phyloP scores from a whole-genome alignment of 2,329 filamentous ascomycete species.

The Pseudogymnoascus sp. region DNA sequence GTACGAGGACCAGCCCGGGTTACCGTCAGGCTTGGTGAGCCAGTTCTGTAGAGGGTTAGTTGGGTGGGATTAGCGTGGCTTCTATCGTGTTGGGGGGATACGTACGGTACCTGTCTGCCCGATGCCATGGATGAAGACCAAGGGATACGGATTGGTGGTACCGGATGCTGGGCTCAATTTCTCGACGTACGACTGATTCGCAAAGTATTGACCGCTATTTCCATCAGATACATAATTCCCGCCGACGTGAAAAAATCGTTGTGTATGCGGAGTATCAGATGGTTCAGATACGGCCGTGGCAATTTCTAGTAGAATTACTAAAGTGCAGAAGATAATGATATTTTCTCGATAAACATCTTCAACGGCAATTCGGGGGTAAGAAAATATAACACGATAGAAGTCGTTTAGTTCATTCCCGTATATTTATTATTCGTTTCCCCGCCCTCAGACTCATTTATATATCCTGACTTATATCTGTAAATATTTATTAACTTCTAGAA shows the following conservation, averaged over 20 bases:
- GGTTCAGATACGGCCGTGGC: neutral
- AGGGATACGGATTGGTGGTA: conserved; percentile 16
- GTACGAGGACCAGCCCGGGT: conserved; percentile 40
- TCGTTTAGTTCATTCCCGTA: neutral
- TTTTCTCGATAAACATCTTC: neutral
- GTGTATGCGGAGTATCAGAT: neutral
- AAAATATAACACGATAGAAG: neutral
- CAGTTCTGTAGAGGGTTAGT: conserved; percentile 29
- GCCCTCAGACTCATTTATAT: neutral
- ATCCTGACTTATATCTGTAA: neutral
- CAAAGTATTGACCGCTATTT: conserved; percentile 12
- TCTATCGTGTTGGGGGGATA: neutral
- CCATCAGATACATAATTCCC: conserved; percentile 19
- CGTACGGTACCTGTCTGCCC: conserved; percentile 23
- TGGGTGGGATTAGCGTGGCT: neutral
- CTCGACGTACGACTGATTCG: conserved; percentile 48
- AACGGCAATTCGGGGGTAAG: neutral
- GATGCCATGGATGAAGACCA: conserved; percentile 23
- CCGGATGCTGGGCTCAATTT: conserved; percentile 31
- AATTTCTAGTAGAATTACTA: neutral
- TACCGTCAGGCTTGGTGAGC: conserved; percentile 41
- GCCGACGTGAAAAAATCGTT: conserved; percentile 23
- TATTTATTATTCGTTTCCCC: neutral
- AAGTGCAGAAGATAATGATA: neutral
- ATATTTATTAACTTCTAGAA: neutral